Conservation (phyloP, 2,329 filamentous ascomycete species). For the Cryphonectria japonica region DNA sequence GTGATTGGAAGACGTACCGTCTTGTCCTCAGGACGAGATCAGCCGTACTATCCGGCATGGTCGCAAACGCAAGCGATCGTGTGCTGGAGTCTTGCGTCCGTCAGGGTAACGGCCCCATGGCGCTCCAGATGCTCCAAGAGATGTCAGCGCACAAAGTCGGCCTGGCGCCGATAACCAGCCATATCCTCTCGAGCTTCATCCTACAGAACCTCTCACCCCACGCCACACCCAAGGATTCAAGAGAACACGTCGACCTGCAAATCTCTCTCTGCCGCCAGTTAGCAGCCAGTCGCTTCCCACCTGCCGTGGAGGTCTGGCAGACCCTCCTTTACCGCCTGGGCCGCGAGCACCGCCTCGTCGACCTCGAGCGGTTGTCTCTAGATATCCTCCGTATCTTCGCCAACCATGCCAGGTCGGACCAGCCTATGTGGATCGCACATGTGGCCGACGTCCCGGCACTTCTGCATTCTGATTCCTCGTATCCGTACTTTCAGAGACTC, state of each 20-base stretch:
- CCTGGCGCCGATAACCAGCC: constrained; percentile 32
- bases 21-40: constrained; percentile 51
- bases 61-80: constrained; percentile 39
- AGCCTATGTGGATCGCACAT: constrained; percentile 48
- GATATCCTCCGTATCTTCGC: constrained; percentile 48
- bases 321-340: constrained; percentile 50
- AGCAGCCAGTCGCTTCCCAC: constrained; percentile 44
- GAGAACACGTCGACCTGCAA: constrained; percentile 37
- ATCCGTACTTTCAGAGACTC: constrained; percentile 40
- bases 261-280: constrained; percentile 42
- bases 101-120: constrained; percentile 34
- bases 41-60: constrained; percentile 37
- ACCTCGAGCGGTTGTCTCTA: constrained; percentile 49
- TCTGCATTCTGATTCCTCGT: constrained; percentile 37
- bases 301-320: constrained; percentile 48
- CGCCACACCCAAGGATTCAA: background rate
- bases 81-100: constrained; percentile 39
- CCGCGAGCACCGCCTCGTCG: constrained; percentile 46
- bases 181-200: constrained; percentile 37
- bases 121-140: constrained; percentile 43
- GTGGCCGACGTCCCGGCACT: constrained; percentile 45
- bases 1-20: constrained; percentile 47
- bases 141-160: constrained; percentile 42
- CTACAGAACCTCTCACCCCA: constrained; percentile 36
- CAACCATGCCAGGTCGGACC: constrained; percentile 34